phyloP scores from a whole-genome alignment of 192 early-diverging fungal species.

The Podila epicladia region DNA sequence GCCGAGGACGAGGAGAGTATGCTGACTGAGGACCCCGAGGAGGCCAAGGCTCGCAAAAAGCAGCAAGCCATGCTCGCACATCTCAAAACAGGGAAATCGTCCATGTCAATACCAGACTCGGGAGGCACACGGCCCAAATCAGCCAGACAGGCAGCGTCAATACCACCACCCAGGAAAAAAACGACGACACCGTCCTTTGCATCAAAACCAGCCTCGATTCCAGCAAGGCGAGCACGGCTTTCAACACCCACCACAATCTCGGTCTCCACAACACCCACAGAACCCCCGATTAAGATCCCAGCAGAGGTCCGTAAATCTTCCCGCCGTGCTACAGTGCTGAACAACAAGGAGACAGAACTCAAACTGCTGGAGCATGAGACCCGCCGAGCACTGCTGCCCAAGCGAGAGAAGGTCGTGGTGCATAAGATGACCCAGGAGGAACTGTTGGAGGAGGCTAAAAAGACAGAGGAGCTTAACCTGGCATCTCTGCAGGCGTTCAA shows the following conservation, averaged over 20 bases:
- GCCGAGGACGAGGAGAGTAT: slow-evolving; percentile 51
- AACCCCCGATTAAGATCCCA: slow-evolving; percentile 24
- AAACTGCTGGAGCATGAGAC: slow-evolving; percentile 58
- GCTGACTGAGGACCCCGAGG: slow-evolving; percentile 44
- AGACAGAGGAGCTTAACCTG: slow-evolving; percentile 61
- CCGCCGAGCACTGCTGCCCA: slow-evolving; percentile 54
- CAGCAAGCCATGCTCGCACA: slow-evolving; percentile 39
- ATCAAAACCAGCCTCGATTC: slow-evolving; percentile 1
- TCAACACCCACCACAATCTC: slow-evolving; percentile 14
- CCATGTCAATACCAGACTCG: slow-evolving; percentile 7
- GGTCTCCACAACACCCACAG: background rate
- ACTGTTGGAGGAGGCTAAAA: slow-evolving; percentile 59
- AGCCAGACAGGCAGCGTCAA: slow-evolving; percentile 9
- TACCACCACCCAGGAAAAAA: slow-evolving; percentile 4
- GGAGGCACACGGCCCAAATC: slow-evolving; percentile 16
- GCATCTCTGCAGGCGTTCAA: slow-evolving; percentile 61
- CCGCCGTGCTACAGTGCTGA: slow-evolving; percentile 58
- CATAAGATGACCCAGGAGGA: slow-evolving; percentile 63
- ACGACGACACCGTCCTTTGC: background rate
- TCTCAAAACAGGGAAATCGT: slow-evolving; percentile 37
- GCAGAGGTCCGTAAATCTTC: slow-evolving; percentile 58
- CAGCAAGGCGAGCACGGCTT: background rate
- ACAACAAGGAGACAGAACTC: slow-evolving; percentile 58
- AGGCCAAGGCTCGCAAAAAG: slow-evolving; percentile 43
- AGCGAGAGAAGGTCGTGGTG: slow-evolving; percentile 50